Conservation (phyloP, 768 basidiomycete species). For the Mycena belliarum region DNA sequence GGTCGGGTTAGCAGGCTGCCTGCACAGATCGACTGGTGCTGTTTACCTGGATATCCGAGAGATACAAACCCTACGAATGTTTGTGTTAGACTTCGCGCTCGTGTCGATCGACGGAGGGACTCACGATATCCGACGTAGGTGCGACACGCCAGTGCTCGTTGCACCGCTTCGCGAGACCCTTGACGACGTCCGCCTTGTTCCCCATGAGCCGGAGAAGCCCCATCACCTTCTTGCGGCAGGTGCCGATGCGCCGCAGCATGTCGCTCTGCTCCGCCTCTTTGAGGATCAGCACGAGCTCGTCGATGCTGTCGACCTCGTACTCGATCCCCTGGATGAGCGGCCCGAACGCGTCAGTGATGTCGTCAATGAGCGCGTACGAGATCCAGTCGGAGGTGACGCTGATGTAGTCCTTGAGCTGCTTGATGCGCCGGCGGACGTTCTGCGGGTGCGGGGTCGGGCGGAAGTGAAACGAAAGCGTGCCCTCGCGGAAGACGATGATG, state of each 20-base stretch:
- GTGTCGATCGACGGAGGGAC: constrained; percentile 23
- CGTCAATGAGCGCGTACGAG: constrained; percentile 98
- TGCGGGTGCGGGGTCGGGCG: constrained; percentile 96
- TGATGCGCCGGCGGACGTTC: constrained; percentile 96
- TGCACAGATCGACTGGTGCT: too few relatives aligned
- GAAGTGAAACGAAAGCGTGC: constrained; percentile 98
- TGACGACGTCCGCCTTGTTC: constrained; percentile 99
- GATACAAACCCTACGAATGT: constrained; percentile 74
- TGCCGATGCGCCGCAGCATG: constrained; percentile 96
- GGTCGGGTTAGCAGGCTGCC: not conserved
- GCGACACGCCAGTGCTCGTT: constrained; percentile 99
- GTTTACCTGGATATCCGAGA: constrained; percentile 81
- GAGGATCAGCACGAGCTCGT: constrained; percentile 94
- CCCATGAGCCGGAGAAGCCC: constrained; percentile 95
- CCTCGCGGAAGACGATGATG: constrained; percentile 97
- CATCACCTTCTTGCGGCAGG: constrained; percentile 99
- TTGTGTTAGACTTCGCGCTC: not conserved
- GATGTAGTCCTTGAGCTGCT: constrained; percentile 99
- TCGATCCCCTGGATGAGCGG: constrained; percentile 98
- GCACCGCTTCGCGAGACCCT: constrained; percentile 95
- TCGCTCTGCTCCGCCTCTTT: constrained; percentile 97
- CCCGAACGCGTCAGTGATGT: constrained; percentile 99
- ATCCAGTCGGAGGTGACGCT: constrained; percentile 99
- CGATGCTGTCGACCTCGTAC: constrained; percentile 98
- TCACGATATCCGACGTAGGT: constrained; percentile 93